These are phyloP conservation scores for Mycena capillaripes DNA, from an alignment of 768 basidiomycete species.

Conservation along the genomic window DNA sequence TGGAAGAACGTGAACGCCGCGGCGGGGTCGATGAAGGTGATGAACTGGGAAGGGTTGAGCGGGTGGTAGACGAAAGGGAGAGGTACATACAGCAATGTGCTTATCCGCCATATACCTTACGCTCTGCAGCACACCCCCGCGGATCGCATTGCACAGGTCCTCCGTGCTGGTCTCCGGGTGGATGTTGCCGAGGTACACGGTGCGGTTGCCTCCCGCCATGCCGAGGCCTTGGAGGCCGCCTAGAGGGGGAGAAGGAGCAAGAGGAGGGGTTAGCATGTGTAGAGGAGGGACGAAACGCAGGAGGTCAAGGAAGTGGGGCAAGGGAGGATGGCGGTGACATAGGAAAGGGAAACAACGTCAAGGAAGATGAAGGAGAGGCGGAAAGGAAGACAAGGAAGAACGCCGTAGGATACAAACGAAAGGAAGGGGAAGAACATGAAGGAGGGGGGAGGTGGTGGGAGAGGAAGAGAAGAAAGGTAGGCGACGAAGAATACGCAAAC, in stretches of 20 bases:
- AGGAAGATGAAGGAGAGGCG: no score
- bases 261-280: not conserved
- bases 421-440: not conserved
- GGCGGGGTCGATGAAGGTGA: slow-evolving; percentile 95
- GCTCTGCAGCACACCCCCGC: slow-evolving; percentile 97
- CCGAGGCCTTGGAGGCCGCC: slow-evolving; percentile 28
- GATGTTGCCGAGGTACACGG: slow-evolving; percentile 96
- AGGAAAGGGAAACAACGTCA: no score
- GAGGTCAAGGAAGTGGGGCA: not conserved
- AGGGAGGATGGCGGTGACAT: no score
- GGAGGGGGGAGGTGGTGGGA: not conserved
- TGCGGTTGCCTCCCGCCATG: slow-evolving; percentile 74
- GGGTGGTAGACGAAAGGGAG: not conserved
- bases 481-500: slow-evolving; percentile 37
- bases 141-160: slow-evolving; percentile 95
- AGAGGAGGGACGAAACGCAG: not conserved
- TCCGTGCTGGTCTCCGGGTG: slow-evolving; percentile 96
- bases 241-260: not conserved
- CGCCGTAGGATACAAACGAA: not conserved
- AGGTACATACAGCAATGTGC: slow-evolving; percentile 83
- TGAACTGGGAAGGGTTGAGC: slow-evolving; percentile 70
- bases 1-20: slow-evolving; percentile 96
- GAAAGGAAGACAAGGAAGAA: not conserved
- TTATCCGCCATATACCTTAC: slow-evolving; percentile 97
- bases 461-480: not conserved